Evolutionary conservation across 2,329 filamentous ascomycete species (phyloP).

Genomic region (Neofusicoccum laricinum): DNA sequence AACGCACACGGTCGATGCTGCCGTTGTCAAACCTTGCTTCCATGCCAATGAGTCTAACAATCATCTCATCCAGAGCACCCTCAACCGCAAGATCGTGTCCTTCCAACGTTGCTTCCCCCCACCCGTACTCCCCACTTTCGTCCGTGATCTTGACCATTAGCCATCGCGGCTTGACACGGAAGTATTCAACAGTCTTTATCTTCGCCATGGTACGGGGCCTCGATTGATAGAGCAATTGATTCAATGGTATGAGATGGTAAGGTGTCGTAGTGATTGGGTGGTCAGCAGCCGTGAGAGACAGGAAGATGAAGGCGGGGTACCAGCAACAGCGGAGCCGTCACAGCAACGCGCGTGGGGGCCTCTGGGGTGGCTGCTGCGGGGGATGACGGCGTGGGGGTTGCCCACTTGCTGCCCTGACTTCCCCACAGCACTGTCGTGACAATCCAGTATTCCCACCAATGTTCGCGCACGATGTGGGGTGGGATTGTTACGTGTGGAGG

Average conservation of each 20-base stretch:
- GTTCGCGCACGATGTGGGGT: no score
- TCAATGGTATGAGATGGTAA: neutral
- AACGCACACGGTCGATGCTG: neutral
- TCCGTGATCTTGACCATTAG: constrained; percentile 75
- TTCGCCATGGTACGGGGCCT: constrained; percentile 51
- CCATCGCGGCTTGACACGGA: constrained; percentile 71
- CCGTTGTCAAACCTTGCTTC: constrained; percentile 61
- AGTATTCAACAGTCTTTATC: constrained; percentile 68
- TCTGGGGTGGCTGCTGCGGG: neutral
- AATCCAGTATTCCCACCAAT: neutral
- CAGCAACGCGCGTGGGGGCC: neutral
- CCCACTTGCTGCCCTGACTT: neutral
- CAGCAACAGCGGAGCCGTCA: neutral
- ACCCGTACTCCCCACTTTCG: constrained; percentile 61
- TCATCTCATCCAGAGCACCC: constrained; percentile 67
- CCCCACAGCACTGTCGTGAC: neutral
- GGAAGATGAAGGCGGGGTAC: neutral
- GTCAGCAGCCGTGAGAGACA: no score
- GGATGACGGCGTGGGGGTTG: neutral
- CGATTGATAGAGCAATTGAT: no score
- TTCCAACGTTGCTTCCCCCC: constrained; percentile 73
- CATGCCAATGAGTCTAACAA: constrained; percentile 59
- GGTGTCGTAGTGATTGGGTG: neutral
- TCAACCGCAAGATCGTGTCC: constrained; percentile 72
- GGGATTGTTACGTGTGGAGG: neutral